Evolutionary conservation across 148 eudicot genomes (phyloP).

Genomic region (Persicaria maculosa): DNA sequence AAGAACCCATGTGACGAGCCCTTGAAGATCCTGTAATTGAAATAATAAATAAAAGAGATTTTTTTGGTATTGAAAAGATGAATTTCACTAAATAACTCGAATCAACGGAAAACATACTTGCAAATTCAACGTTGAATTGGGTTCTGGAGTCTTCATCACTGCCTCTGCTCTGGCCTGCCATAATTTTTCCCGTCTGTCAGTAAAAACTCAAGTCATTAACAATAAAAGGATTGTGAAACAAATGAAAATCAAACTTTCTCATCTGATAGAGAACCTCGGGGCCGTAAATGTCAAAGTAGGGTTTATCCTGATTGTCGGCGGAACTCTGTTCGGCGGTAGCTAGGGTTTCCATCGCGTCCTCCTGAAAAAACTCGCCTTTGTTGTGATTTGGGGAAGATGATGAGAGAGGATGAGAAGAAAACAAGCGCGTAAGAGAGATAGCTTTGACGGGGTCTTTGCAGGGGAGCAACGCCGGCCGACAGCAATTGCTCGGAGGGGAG

Average conservation of each 20-base stretch:
- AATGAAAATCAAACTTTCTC: neutral
- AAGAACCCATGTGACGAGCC: constrained; percentile 90
- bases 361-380: neutral
- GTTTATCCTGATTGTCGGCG: constrained; percentile 14
- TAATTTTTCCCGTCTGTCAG: neutral
- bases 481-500: neutral
- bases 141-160: constrained; percentile 52
- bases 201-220: neutral
- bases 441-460: neutral
- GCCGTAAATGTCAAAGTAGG: constrained; percentile 66
- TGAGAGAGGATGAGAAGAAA: neutral
- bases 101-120: constrained; percentile 39
- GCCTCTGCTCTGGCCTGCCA: constrained; percentile 72
- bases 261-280: constrained; percentile 42
- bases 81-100: constrained; percentile 11
- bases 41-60: neutral
- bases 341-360: constrained; percentile 18
- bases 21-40: constrained; percentile 77
- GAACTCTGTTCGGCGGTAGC: constrained; percentile 17
- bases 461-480: neutral
- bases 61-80: too few species aligned
- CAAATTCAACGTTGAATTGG: constrained; percentile 55
- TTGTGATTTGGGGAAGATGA: neutral
- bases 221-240: neutral
- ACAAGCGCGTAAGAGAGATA: too few species aligned